Evolutionary conservation across 176 grass and related monocot genomes (phyloP), one percentile per base, ranked within the genome.

Genomic region (Hordeum marinum): DNA sequence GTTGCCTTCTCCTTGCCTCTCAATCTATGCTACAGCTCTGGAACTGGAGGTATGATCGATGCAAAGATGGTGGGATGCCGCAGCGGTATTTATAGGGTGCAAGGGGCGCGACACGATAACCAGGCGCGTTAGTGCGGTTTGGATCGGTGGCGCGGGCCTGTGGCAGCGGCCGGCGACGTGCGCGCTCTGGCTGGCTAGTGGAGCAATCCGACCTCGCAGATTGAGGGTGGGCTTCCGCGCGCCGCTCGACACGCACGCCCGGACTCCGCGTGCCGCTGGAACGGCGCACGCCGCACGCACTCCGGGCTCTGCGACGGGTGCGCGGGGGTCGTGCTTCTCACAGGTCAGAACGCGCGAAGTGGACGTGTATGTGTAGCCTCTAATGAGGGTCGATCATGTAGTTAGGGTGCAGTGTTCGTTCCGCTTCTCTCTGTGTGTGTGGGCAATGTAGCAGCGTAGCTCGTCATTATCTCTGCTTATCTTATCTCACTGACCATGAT

Each of bases 1-100:
- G 26, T 29, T 73, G 41, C 24, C 7, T 71, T 6, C 20, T 11
- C 11, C 8, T 39, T 13, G 67, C 20, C 20, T 70, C 39, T 55
- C 68, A 43, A 15, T n/a, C 21, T 43, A 11, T 46, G 61, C 37
- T 48, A 12, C 13, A 58, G 11, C 1, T 60, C 35, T 43, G 13
- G 12, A 20, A 4, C 3, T 27, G 4, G 9, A 4, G 4, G 23
- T 34, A 37, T 10, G 68, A 62, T 81, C 9, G 27, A 71, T 86
- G 85, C 61, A 26, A 27, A 67, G 67, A 40, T 31, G 17, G 8
- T 3, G 54, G 76, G 65, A 13, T 17, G 15, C 15, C 8, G 48
- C 23, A 8, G n/a, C 7, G 21, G 36, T 31, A 86, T 91, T 94
- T 89, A 89, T 91, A 88, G 83, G 61, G 3, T 48, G n/a, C 29